Evolutionary conservation across 108 stramenopile species (phyloP).

Genomic region (Pseudonitzschia delicatissima): DNA sequence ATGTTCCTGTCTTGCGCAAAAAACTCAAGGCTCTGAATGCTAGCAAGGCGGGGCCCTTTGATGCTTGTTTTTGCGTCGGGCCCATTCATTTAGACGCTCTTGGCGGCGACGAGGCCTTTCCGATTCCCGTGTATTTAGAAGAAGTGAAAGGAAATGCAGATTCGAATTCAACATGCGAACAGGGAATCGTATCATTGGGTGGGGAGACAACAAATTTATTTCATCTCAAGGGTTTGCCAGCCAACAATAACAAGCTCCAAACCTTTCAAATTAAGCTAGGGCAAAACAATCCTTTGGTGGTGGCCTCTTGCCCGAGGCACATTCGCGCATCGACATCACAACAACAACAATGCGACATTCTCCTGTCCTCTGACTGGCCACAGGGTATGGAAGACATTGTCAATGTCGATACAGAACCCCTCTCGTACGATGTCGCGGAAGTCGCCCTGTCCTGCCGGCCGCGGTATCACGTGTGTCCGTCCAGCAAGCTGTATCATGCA

Average conservation of each 20-base stretch:
- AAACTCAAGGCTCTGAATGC: conserved; percentile 59
- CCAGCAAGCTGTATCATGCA: conserved; percentile 36
- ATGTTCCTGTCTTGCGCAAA: conserved; percentile 39
- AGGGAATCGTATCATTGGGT: conserved; percentile 6
- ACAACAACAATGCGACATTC: conserved; percentile 58
- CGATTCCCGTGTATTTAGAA: conserved; percentile 44
- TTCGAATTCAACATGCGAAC: background rate
- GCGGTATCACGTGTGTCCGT: conserved; percentile 71
- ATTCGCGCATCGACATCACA: conserved; percentile 16
- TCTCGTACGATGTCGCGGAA: conserved; percentile 77
- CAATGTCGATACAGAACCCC: conserved; percentile 28
- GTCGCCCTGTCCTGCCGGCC: conserved; percentile 62
- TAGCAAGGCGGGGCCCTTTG: conserved; percentile 85
- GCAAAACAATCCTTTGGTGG: conserved; percentile 21
- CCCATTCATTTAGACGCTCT: conserved; percentile 33
- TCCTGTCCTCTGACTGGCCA: conserved; percentile 74
- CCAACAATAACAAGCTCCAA: conserved; percentile 12
- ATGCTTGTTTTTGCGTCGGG: conserved; percentile 72
- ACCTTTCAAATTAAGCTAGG: conserved; percentile 23
- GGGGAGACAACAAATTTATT: conserved; percentile 10
- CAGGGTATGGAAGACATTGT: conserved; percentile 75
- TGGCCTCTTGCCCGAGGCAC: conserved; percentile 38
- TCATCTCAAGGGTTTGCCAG: conserved; percentile 14
- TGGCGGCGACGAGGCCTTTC: conserved; percentile 9
- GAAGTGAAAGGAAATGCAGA: conserved; percentile 4